These are phyloP conservation scores for Massarina eburnea DNA, from an alignment of 2,329 filamentous ascomycete genomes.

Conservation along the genomic window DNA sequence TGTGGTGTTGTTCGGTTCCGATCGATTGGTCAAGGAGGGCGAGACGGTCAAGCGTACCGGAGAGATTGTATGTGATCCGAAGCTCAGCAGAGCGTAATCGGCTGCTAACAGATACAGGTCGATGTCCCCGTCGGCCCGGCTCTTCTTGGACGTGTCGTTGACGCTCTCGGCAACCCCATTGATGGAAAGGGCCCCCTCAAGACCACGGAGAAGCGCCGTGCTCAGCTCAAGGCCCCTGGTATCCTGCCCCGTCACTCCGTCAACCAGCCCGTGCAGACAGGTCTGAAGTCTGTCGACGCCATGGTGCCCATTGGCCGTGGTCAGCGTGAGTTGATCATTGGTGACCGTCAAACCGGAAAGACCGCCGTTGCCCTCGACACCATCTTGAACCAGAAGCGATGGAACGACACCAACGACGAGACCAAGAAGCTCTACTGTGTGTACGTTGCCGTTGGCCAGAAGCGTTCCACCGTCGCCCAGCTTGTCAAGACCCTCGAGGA, in stretches of 20 bases:
- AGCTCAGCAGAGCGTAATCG: background rate
- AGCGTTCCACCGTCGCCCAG: constrained; percentile 98
- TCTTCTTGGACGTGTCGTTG: constrained; percentile 96
- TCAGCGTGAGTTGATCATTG: constrained; percentile 99
- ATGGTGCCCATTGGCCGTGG: constrained; percentile 99
- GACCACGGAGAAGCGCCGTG: constrained; percentile 88
- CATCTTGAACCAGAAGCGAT: constrained; percentile 99
- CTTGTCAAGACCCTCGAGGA: constrained; percentile 99
- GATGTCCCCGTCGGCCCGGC: constrained; percentile 92
- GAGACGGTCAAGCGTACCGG: constrained; percentile 99
- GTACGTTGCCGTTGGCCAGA: constrained; percentile 99
- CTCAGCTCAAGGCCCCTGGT: constrained; percentile 97
- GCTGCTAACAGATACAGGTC: constrained; percentile 62
- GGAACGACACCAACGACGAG: constrained; percentile 88
- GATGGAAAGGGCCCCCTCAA: constrained; percentile 98
- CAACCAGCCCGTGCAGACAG: constrained; percentile 98
- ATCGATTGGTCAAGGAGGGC: constrained; percentile 99
- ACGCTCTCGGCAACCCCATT: constrained; percentile 98
- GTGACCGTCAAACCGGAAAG: constrained; percentile 99
- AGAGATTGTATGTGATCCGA: constrained; percentile 81
- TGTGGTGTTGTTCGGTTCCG: constrained; percentile 99
- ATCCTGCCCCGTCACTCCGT: constrained; percentile 97
- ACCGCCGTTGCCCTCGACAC: constrained; percentile 97
- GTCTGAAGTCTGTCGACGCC: constrained; percentile 98
- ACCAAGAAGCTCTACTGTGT: constrained; percentile 99